phyloP scores from a whole-genome alignment of 345 rosid genomes.

The Crucihimalaya himalaica region DNA sequence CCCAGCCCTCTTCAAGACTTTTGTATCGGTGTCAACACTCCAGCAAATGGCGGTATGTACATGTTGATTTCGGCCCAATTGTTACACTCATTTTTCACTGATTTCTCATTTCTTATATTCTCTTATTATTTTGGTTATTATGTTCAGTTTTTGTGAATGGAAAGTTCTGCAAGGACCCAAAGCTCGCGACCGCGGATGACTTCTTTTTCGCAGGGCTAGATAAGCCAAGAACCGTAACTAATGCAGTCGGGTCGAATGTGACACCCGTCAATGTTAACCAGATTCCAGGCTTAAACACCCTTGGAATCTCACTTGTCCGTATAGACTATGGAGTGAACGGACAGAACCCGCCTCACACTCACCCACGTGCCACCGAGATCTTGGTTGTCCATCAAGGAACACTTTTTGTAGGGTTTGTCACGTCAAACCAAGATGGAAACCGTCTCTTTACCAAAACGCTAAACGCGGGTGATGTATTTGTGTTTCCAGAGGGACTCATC shows the following conservation, averaged over 20 bases:
- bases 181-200: slow-evolving; percentile 14
- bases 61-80: no score
- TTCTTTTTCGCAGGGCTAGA: slow-evolving; percentile 24
- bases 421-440: slow-evolving; percentile 28
- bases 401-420: slow-evolving; percentile 28
- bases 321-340: slow-evolving; percentile 18
- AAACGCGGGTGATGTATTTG: slow-evolving; percentile 13
- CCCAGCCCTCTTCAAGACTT: no score
- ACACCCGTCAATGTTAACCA: slow-evolving; percentile 15
- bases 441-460: slow-evolving; percentile 30
- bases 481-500: slow-evolving; percentile 29
- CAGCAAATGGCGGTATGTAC: no score
- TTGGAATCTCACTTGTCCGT: slow-evolving; percentile 37
- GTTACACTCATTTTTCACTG: no score
- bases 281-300: slow-evolving; percentile 31
- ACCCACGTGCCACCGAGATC: slow-evolving; percentile 44
- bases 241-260: neutral
- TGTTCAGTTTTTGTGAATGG: slow-evolving; percentile 32
- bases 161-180: slow-evolving; percentile 33
- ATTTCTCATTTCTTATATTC: neutral
- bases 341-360: slow-evolving; percentile 37
- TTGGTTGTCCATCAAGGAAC: slow-evolving; percentile 23
- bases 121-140: neutral
- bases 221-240: neutral
- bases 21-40: no score